Percentiles rank a stretch among this genome's conserved stretches.
phyloP scores from a whole-genome alignment of 2,329 filamentous ascomycete species.

The Aspergillus sp. region DNA sequence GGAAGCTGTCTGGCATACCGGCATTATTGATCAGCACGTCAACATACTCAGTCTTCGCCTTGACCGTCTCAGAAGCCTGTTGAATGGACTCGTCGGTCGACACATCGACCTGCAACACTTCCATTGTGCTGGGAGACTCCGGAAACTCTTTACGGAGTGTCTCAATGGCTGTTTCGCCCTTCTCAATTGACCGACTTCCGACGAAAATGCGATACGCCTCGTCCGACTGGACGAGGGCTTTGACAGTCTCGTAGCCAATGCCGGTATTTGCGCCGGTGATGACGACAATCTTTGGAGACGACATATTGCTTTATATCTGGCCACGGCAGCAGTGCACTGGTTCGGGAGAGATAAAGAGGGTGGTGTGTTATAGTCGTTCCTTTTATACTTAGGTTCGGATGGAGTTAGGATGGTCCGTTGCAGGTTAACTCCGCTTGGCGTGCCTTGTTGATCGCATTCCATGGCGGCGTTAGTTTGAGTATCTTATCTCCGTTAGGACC shows the following conservation, averaged over 20 bases:
- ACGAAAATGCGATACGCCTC: slow-evolving; percentile 2
- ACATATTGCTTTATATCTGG: not conserved
- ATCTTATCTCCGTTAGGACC: too few relatives aligned
- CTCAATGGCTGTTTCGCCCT: not conserved
- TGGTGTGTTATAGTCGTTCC: too few relatives aligned
- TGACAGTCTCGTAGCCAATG: slow-evolving; percentile 3
- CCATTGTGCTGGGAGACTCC: not conserved
- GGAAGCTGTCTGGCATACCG: not conserved
- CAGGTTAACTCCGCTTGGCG: too few relatives aligned
- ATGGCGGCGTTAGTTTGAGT: too few relatives aligned
- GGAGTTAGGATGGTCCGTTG: too few relatives aligned
- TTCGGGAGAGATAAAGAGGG: too few relatives aligned
- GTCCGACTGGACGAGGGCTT: not conserved
- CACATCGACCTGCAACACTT: not conserved
- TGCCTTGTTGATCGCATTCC: too few relatives aligned
- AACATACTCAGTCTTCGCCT: not conserved
- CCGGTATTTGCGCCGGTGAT: not conserved
- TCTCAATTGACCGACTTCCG: not conserved
- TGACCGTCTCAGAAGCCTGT: not conserved
- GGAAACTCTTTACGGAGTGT: not conserved
- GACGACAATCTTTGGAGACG: not conserved
- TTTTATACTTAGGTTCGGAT: too few relatives aligned
- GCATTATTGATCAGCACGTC: slow-evolving; percentile 2
- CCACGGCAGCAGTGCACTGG: not conserved
- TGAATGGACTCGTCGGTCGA: not conserved